Evolutionary conservation across 352 stramenopile species (phyloP), one percentile per base, ranked within the genome.

Genomic region (Thalassiosira pacifica): DNA sequence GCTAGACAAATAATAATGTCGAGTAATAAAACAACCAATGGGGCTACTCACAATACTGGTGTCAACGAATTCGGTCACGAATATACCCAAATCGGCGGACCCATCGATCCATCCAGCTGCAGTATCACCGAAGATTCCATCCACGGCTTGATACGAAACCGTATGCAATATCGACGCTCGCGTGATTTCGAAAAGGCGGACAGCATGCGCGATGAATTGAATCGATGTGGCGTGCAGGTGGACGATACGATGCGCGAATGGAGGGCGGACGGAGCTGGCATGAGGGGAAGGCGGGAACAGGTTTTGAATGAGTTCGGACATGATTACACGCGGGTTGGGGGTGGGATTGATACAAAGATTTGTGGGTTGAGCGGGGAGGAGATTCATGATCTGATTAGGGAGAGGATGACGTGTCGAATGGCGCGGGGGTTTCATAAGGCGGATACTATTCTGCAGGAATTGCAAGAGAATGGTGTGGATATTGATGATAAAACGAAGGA

Each of bases 381-480:
- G 34, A 78, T 78, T 26, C 18, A 66, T 24, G 29, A 55, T 8
- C 32, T 78, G 26, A 29, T 78, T 27, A 22, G 53, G 9, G 69
- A 63, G 53, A 42, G 27, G 53, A 31, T 67, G 13, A 13, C 18
- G 22, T 78, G 69, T 42, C 40, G 40, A 69, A 16, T n/a, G 10
- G 52, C 52, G 1, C 48, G 69, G 31, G 69, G 68, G 67, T 78
- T 55, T 53, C 31, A 55, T 16, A 42, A 48, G 27, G 69, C 69
- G 4, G 69, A 78, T 55, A 32, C 27, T 24, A 78, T 78, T 16
- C 6, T 29, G 24, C 11, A 45, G 2, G 24, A 69, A 37, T 66
- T 78, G 26, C 32, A 10, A 29, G 6, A 18, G n/a, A 9, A 10
- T n/a, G 69, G 69, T 18, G 52, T 78, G 52, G 1, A 68, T 6